Conservation (phyloP, 805 yeast genomes). For the Kodamaea kakaduensis region DNA sequence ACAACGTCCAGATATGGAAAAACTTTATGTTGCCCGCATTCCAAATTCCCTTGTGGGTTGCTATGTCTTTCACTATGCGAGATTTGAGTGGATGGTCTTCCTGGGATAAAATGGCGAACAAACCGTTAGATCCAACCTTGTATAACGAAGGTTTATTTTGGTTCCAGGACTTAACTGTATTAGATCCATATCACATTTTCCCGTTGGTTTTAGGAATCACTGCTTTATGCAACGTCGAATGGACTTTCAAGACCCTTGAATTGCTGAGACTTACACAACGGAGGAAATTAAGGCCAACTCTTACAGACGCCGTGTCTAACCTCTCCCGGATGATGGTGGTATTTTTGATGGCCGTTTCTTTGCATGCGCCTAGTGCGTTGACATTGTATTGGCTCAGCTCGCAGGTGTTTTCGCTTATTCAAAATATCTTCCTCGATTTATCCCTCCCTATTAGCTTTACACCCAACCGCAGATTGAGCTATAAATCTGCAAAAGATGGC, state of each 20-base stretch:
- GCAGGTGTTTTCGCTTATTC: constrained; percentile 68
- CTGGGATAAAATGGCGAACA: constrained; percentile 39
- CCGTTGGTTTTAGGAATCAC: constrained; percentile 71
- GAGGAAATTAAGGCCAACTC: constrained; percentile 48
- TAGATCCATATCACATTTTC: constrained; percentile 59
- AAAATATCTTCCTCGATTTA: constrained; percentile 67
- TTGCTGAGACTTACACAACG: constrained; percentile 43
- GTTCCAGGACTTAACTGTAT: constrained; percentile 54
- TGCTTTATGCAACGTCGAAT: constrained; percentile 75
- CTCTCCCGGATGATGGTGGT: constrained; percentile 72
- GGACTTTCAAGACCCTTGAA: constrained; percentile 66
- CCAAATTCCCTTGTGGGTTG: constrained; percentile 85
- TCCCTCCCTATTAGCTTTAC: constrained; percentile 55
- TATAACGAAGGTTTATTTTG: constrained; percentile 56
- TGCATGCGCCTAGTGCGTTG: constrained; percentile 82
- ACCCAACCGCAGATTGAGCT: constrained; percentile 37
- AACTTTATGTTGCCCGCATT: constrained; percentile 68
- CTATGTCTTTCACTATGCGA: constrained; percentile 71
- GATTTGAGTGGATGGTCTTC: constrained; percentile 66
- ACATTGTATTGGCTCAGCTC: constrained; percentile 90
- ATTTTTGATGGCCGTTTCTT: constrained; percentile 75
- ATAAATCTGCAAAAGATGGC: constrained; percentile 11
- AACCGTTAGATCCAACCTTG: constrained; percentile 48
- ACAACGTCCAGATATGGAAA: constrained; percentile 78
- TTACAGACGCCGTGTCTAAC: constrained; percentile 62